Evolutionary conservation across 2,329 filamentous ascomycete genomes (phyloP), one percentile per base, ranked within the genome.

Genomic region (Exophiala spinifera): DNA sequence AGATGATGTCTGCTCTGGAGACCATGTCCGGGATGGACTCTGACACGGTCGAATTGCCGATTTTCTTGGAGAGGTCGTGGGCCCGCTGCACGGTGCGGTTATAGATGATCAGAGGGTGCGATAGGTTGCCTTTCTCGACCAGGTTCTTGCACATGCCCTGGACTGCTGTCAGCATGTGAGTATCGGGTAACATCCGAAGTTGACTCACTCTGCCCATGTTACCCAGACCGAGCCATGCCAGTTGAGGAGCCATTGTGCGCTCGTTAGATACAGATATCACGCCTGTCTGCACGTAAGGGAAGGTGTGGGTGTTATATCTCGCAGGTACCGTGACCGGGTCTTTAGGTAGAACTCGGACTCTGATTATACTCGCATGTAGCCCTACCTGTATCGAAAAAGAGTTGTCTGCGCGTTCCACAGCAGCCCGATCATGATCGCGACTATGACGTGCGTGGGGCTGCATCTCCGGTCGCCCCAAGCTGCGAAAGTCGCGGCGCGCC

Each of bases 141-240:
- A 96, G 76, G 68, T 95, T 96, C 71, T 86, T 87, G 72, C 79
- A 83, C 88, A 95, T 95, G 60, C 86, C 89, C 87, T 90, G 56
- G 39, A 37, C 10, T 11, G 14, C 37, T 14, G 36, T 19, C 36
- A 36, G 11, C 25, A 21, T 19, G 8, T 31, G 11, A n/a, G 17
- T 4, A 11, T n/a, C 14, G 1, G 20, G 23, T 25, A 17, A 13
- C n/a, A 21, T 6, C 20, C 37, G 40, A 43, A 17, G 31, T 23
- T n/a, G 10, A 72, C 81, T 75, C 75, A 87, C 88, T 67, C 85
- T 80, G 62, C 89, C 91, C 84, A 95, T 95, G 70, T 95, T 95
- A 49, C 90, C 90, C 47, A 95, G 79, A 53, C 91, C 90, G 51
- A 95, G 83, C 83, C 85, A 95, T 64, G 89, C 79, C 48, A 94